Evolutionary conservation across 1,284 basidiomycete genomes (phyloP).

Genomic region (Peniophora sp.): DNA sequence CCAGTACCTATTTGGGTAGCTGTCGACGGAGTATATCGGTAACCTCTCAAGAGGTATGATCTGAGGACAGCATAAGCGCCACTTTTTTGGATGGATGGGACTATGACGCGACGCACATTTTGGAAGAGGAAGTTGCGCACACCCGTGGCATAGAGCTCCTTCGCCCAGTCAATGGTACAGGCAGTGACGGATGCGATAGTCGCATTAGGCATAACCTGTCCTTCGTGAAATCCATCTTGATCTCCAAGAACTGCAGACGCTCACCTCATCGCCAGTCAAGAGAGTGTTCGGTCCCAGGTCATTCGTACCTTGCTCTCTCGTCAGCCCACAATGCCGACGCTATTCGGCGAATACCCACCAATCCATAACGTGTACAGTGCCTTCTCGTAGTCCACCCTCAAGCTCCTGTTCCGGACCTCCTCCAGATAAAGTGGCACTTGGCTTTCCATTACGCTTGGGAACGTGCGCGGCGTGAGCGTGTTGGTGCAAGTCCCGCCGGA

Average conservation of each 20-base stretch:
- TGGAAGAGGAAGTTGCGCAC: constrained; percentile 41
- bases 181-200: constrained; percentile 32
- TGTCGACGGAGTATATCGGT: constrained; percentile 25
- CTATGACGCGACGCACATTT: constrained; percentile 26
- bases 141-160: constrained; percentile 29
- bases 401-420: constrained; percentile 18
- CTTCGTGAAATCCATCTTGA: too few species aligned
- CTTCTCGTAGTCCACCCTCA: constrained; percentile 21
- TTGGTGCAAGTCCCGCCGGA: constrained; percentile 39
- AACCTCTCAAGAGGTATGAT: constrained; percentile 12
- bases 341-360: constrained; percentile 8
- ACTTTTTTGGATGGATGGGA: neutral
- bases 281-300: constrained; percentile 32
- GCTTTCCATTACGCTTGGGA: constrained; percentile 28
- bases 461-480: constrained; percentile 28
- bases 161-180: constrained; percentile 37
- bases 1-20: constrained; percentile 30
- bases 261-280: constrained; percentile 24
- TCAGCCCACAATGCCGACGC: too few species aligned
- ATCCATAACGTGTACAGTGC: constrained; percentile 45
- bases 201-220: constrained; percentile 12
- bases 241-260: too few species aligned
- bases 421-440: constrained; percentile 30
- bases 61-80: neutral
- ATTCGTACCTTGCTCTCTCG: constrained; percentile 25